Base-by-base conservation (phyloP, 768 basidiomycete genomes). In the Termitomyces sp. region DNA sequence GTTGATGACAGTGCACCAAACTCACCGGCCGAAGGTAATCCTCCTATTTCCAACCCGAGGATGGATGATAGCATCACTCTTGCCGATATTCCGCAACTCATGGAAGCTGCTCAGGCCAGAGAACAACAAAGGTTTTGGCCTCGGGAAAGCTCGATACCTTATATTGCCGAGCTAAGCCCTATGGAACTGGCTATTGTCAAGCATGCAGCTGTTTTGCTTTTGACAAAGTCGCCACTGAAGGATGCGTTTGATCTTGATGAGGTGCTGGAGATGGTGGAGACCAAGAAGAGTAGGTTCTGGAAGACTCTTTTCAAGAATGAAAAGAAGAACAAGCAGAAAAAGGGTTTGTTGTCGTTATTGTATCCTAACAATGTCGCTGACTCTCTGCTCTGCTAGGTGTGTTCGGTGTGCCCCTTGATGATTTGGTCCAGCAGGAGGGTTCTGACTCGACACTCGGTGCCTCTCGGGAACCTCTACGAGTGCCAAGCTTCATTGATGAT, bases 401-500 rank as follows among this genome's bases (percentile, higher is more conserved):
- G 30, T 99, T 99, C 68, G 85, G 91, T 53, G 84, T 98, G 53
- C 93, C 93, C 5, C 78, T 99, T 57, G 97, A 99, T 62, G 75
- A 93, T 28, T 75, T 99, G 43, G 96, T 96, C 26, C 95, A 98
- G 61, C 80, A 87, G 60, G 93, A 96, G 68, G 96, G 97, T 6
- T 86, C 90, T n/a, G 97, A 99, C 72, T 97, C 96, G 19, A 72
- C 93, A 60, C 83, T 91, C 51, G 97, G 96, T 19, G 90, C 92
- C 22, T 91, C 93, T 6, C 82, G 90, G 35, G 85, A 82, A 35
- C 83, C 92, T 7, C 65, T 99, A 59, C 79, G 92, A 61, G 87
- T 99, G 21, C 97, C 97, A 14, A 98, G 93, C 69, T 98, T 99
- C 68, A 91, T 99, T 55, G 97, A 99, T 68, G 97, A 99, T 65